Percentiles rank a stretch among this genome's conserved stretches.
phyloP scores from a whole-genome alignment of 2,329 filamentous ascomycete species.

The Aspergillus sp. region DNA sequence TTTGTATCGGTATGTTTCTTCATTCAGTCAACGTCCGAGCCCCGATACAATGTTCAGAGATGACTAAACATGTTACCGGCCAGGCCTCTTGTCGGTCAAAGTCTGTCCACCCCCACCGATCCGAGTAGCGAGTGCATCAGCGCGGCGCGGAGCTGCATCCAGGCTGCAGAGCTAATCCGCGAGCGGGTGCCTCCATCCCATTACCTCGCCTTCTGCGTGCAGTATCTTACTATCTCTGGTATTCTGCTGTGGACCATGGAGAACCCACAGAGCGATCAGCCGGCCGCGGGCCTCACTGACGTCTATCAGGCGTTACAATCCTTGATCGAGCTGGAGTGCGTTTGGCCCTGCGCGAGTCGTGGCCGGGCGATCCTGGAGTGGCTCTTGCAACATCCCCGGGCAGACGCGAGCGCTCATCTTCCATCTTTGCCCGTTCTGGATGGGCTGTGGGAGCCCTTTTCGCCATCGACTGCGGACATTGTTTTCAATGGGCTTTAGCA shows the following conservation, averaged over 20 bases:
- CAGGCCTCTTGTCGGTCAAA: no score
- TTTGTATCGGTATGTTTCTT: background rate
- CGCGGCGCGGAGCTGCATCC: slow-evolving; percentile 2
- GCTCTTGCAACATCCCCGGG: background rate
- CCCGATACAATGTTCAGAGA: no score
- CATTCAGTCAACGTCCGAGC: no score
- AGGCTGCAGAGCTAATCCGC: slow-evolving; percentile 3
- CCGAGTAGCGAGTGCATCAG: slow-evolving; percentile 1
- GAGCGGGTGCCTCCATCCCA: slow-evolving; percentile 3
- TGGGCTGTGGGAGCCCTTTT: no score
- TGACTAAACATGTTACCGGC: no score
- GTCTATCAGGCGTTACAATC: background rate
- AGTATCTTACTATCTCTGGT: slow-evolving; percentile 2
- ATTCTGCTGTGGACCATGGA: slow-evolving; percentile 1
- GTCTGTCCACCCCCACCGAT: background rate
- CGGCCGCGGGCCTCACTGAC: background rate
- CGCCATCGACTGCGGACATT: no score
- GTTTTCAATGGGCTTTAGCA: no score
- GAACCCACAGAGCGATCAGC: background rate
- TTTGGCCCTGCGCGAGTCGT: background rate
- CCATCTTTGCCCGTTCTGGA: background rate
- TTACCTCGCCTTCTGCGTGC: slow-evolving; percentile 4
- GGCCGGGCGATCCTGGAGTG: background rate
- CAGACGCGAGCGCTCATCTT: background rate
- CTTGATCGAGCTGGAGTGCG: background rate